Evolutionary conservation across 495 filamentous ascomycete genomes (phyloP).

Genomic region (Xylaria flabelliformis): DNA sequence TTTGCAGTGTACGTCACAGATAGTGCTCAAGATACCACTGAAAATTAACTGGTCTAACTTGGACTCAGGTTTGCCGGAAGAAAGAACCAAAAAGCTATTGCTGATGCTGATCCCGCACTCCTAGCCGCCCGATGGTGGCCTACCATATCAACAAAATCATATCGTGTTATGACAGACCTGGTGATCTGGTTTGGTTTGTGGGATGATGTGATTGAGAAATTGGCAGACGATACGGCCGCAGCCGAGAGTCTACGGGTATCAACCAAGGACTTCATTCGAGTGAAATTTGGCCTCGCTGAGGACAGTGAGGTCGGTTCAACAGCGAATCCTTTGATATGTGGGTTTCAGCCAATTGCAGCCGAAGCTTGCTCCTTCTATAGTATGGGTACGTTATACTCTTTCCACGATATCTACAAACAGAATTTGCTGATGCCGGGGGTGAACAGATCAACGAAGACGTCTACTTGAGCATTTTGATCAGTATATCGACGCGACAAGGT

Average conservation of each 20-base stretch:
- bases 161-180: slow-evolving; percentile 29
- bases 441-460: slow-evolving; percentile 32
- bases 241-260: slow-evolving; percentile 30
- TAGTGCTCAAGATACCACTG: too few relatives aligned
- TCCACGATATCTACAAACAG: neutral
- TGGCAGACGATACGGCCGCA: slow-evolving; percentile 25
- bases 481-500: slow-evolving; percentile 35
- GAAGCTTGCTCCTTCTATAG: slow-evolving; percentile 28
- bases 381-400: slow-evolving; percentile 24
- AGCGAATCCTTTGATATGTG: slow-evolving; percentile 28
- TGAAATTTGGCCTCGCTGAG: slow-evolving; percentile 22
- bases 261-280: slow-evolving; percentile 34
- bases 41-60: neutral
- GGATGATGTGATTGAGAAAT: slow-evolving; percentile 36
- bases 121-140: slow-evolving; percentile 41
- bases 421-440: neutral
- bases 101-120: slow-evolving; percentile 31
- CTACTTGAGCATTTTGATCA: slow-evolving; percentile 27
- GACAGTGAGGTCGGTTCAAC: slow-evolving; percentile 2
- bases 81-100: slow-evolving; percentile 29
- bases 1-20: slow-evolving; percentile 27
- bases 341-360: slow-evolving; percentile 29
- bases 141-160: slow-evolving; percentile 25
- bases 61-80: slow-evolving; percentile 16
- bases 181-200: slow-evolving; percentile 39